Percentiles rank a stretch among this genome's conserved stretches.
These are phyloP conservation scores for Trypanosoma platydactyli DNA, from an alignment of 208 protist species.

Conservation along the genomic window DNA sequence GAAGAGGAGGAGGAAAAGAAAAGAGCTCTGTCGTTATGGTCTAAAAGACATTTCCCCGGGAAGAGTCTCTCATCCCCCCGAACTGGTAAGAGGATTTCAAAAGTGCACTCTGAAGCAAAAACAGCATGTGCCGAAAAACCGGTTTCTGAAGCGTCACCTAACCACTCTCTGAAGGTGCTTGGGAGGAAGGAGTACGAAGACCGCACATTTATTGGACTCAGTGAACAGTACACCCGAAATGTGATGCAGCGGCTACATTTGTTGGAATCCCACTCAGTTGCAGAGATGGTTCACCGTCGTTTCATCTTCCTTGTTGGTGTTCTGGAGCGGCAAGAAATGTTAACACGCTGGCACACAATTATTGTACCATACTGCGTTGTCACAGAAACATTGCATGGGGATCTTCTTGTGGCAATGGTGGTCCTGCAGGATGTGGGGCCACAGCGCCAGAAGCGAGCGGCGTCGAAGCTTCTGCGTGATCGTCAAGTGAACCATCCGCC, in stretches of 20 bases:
- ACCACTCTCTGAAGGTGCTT: not conserved
- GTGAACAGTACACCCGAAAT: slow-evolving; percentile 2
- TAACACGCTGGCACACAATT: slow-evolving; percentile 19
- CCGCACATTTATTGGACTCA: slow-evolving; percentile 21
- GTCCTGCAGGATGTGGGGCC: slow-evolving; percentile 17
- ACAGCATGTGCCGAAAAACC: not conserved
- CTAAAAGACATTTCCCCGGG: too few relatives aligned
- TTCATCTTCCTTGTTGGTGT: slow-evolving; percentile 17
- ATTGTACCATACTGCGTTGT: slow-evolving; percentile 16
- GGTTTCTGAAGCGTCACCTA: not conserved
- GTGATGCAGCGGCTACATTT: not conserved
- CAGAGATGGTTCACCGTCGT: slow-evolving; percentile 17
- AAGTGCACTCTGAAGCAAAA: not conserved
- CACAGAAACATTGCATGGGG: slow-evolving; percentile 12
- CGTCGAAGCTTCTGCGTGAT: not conserved
- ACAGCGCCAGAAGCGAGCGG: not conserved
- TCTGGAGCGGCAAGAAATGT: slow-evolving; percentile 19
- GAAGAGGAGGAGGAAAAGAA: not conserved
- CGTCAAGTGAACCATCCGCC: not conserved
- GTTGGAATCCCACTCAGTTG: not conserved
- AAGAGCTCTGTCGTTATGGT: not conserved
- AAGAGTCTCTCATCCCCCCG: too few relatives aligned
- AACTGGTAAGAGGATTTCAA: not conserved
- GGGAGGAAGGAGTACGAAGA: slow-evolving; percentile 12
- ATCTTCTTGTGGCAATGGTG: slow-evolving; percentile 8